Conservation (phyloP, 768 basidiomycete genomes). For the Termitomyces sp. region DNA sequence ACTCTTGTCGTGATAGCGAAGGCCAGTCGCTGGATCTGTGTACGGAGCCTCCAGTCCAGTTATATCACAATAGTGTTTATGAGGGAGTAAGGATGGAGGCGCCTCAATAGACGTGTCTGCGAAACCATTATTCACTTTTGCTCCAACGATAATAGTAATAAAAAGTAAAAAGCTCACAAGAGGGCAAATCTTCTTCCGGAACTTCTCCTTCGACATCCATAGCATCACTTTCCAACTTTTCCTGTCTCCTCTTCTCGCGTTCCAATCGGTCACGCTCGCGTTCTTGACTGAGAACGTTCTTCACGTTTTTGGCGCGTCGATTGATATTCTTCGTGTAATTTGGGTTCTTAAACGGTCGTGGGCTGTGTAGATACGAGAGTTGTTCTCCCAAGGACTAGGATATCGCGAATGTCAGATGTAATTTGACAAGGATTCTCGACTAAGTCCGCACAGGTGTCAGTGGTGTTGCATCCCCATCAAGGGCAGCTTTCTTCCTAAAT, state of each 20-base stretch:
- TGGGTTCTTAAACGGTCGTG: constrained; percentile 78
- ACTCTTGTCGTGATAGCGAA: constrained; percentile 83
- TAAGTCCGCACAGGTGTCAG: constrained; percentile 34
- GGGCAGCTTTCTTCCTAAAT: constrained; percentile 32
- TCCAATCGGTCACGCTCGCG: constrained; percentile 72
- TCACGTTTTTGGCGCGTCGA: constrained; percentile 75
- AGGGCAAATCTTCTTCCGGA: constrained; percentile 61
- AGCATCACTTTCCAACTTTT: constrained; percentile 38
- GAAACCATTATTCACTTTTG: not conserved
- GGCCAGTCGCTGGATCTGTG: constrained; percentile 75
- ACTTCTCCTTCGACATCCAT: constrained; percentile 56
- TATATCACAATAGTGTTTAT: constrained; percentile 79
- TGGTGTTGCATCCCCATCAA: constrained; percentile 43
- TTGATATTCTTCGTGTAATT: constrained; percentile 67
- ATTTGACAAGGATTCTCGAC: not conserved
- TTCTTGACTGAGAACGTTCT: constrained; percentile 74
- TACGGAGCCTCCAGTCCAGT: constrained; percentile 85
- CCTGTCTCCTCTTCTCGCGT: constrained; percentile 53
- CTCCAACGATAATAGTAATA: not conserved
- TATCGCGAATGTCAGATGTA: not conserved
- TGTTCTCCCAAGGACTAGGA: constrained; percentile 68
- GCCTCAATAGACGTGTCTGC: constrained; percentile 81
- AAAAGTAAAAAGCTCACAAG: constrained; percentile 46
- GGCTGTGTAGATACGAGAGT: constrained; percentile 65
- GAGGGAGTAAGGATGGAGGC: constrained; percentile 77